Base-by-base conservation (phyloP, 2,329 filamentous ascomycete genomes). In the Penicillium sp. region DNA sequence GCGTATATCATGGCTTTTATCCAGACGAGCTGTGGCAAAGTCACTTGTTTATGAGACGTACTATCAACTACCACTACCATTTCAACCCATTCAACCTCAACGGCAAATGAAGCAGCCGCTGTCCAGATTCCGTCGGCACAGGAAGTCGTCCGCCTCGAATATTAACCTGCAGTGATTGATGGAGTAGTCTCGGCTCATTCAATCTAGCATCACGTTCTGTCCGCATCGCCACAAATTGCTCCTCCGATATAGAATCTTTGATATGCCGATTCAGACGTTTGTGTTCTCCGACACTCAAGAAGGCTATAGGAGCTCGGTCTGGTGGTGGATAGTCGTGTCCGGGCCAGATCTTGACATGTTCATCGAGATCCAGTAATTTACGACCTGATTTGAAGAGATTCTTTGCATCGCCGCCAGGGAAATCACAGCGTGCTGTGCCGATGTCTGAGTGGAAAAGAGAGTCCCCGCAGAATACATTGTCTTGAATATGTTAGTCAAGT, bases 311-410 rank as follows among this genome's bases (percentile, higher is more conserved):
- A 0, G 51, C 50, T 3, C 77, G 69, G 1, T 54, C 64, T 3
- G 62, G 57, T 0, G 76, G 71, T 0, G 80, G 79, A 51, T 84
- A 84, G 56, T 84, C 81, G 49, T 84, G 81, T 0, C 81, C 81
- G 0, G 76, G 78, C 75, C 79, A 84, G 37, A 84, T 73, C 42
- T 75, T 78, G 36, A 75, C 71, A 23, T 80, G 60, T 1, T 65
- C 69, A 0, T 76, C 74, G 1, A 83, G 45, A 18, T 55, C 50
- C 0, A 83, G 69, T 0, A 84, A 66, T 36, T 66, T 68, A 18
- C 72, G 51, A 56, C 71, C 75, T 1, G 80, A 82, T 2, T 62
- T 40, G 49, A 69, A 84, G 2, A 84, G 70, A 3, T 65, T 64
- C 0, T 54, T 58, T 0, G 79, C 76, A 41, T 69, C 72, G 2